Conservation (phyloP, 768 basidiomycete genomes). For the Boletus reticulatus region DNA sequence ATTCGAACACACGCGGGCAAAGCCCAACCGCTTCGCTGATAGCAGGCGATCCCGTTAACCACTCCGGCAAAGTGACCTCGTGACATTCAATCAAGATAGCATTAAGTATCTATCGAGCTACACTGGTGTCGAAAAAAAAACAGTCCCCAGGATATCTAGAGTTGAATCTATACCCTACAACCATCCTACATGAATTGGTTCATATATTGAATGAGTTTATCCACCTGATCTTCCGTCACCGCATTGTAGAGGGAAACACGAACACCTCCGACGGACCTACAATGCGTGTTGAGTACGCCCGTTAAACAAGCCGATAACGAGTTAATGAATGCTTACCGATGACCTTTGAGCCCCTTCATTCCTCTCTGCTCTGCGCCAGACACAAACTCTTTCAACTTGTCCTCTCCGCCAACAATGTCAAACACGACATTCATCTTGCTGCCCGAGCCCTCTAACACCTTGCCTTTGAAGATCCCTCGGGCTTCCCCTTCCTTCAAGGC, state of each 20-base stretch:
- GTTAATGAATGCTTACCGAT: constrained; percentile 59
- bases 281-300: not conserved
- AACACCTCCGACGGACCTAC: constrained; percentile 64
- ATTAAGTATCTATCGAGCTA: no score
- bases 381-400: constrained; percentile 70
- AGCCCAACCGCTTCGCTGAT: constrained; percentile 54
- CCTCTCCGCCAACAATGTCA: constrained; percentile 70
- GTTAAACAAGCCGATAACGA: not conserved
- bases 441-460: constrained; percentile 70
- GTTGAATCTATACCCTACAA: constrained; percentile 3
- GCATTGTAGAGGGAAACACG: constrained; percentile 91
- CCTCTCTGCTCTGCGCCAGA: constrained; percentile 75
- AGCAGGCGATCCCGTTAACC: constrained; percentile 88
- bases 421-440: constrained; percentile 99
- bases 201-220: constrained; percentile 59
- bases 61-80: constrained; percentile 88
- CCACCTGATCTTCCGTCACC: constrained; percentile 70
- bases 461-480: constrained; percentile 65
- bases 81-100: fast-evolving
- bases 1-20: constrained; percentile 64
- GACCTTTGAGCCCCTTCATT: constrained; percentile 88
- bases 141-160: not conserved
- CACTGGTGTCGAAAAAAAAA: not conserved
- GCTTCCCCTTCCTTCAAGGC: constrained; percentile 68
- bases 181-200: constrained; percentile 42